These are phyloP conservation scores for Pseudopithomyces maydicus DNA, from an alignment of 2,329 filamentous ascomycete species.

Conservation along the genomic window DNA sequence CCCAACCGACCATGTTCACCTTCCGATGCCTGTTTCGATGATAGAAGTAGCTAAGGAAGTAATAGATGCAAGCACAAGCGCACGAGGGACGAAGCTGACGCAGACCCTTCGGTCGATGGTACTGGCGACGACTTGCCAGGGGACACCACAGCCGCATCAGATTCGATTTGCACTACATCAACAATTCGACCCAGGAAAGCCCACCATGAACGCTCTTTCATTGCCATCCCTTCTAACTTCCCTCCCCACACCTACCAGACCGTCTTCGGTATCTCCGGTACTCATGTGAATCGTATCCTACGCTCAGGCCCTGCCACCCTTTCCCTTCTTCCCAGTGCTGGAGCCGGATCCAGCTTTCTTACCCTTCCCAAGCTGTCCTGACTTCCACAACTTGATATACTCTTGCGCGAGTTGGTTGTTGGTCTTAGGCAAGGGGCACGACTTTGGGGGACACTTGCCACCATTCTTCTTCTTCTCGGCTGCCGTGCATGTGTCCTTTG, in stretches of 20 bases:
- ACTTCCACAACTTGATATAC: conserved; percentile 4
- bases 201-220: conserved; percentile 1
- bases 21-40: not conserved
- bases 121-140: not conserved
- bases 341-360: conserved; percentile 3
- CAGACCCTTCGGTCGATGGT: not conserved
- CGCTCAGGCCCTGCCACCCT: conserved; percentile 1
- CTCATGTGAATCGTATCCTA: not conserved
- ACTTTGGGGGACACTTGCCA: conserved; percentile 7
- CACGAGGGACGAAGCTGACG: conserved; percentile 1
- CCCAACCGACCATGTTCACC: not conserved
- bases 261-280: conserved; percentile 1
- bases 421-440: conserved; percentile 1
- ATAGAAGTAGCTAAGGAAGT: conserved; percentile 1
- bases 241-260: not conserved
- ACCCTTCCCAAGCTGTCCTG: conserved; percentile 7
- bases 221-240: not conserved
- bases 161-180: not conserved
- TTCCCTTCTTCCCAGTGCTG: conserved; percentile 2
- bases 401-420: conserved; percentile 2
- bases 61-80: conserved; percentile 2
- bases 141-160: conserved; percentile 3
- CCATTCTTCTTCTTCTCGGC: conserved; percentile 8
- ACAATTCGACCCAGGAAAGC: not conserved
- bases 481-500: conserved; percentile 2